Evolutionary conservation across 2,329 filamentous ascomycete species (phyloP).

Genomic region (Neocatenulostroma microsporum): DNA sequence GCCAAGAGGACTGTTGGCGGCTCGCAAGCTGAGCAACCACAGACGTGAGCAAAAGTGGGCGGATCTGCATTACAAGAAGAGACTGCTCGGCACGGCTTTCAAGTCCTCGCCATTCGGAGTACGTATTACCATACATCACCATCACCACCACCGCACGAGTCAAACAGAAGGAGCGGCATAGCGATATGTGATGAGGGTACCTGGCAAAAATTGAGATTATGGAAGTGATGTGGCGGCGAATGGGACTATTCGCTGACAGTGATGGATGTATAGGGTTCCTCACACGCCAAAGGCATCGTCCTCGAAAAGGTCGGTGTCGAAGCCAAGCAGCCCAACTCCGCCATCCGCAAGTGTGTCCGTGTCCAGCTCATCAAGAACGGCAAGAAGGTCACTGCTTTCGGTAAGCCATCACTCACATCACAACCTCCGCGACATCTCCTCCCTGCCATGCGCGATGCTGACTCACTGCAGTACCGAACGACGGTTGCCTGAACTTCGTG

Average conservation of each 20-base stretch:
- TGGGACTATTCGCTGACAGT: constrained; percentile 20
- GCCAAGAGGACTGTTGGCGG: constrained; percentile 98
- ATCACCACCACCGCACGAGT: constrained; percentile 6
- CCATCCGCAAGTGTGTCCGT: constrained; percentile 99
- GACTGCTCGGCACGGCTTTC: constrained; percentile 96
- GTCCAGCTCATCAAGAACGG: constrained; percentile 99
- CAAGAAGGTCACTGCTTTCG: constrained; percentile 99
- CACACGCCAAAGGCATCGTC: constrained; percentile 99
- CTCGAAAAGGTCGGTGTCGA: constrained; percentile 99
- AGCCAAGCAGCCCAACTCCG: constrained; percentile 99
- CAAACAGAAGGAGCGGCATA: not conserved
- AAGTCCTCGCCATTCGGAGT: constrained; percentile 96
- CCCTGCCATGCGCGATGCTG: not conserved
- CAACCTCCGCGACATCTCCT: constrained; percentile 25
- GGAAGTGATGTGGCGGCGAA: not conserved
- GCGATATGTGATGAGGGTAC: not conserved
- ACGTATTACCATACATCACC: no score
- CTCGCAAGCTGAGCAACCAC: constrained; percentile 96
- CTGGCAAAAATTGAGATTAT: constrained; percentile 3
- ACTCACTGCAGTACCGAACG: constrained; percentile 72
- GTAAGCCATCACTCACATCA: constrained; percentile 53
- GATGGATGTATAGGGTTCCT: constrained; percentile 73
- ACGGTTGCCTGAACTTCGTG: constrained; percentile 99
- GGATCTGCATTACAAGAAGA: constrained; percentile 99
- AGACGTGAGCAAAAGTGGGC: constrained; percentile 97